These are phyloP conservation scores for Pyrenopolyporus hunteri DNA, from an alignment of 495 filamentous ascomycete genomes.

Conservation along the genomic window DNA sequence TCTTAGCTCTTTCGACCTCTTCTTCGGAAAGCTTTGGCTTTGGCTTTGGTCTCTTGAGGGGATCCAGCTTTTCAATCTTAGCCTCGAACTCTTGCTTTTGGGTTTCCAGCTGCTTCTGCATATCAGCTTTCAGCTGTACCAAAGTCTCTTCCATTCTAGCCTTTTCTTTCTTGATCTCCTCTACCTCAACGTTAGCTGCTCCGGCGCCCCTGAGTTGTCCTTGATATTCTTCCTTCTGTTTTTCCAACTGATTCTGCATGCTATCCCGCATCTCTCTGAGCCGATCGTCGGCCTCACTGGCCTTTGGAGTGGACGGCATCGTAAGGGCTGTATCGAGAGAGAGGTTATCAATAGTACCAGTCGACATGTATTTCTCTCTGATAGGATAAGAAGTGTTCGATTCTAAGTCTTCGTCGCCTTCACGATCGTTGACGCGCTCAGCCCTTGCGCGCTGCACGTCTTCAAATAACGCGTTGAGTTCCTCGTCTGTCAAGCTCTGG, in stretches of 20 bases:
- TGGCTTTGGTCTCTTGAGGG: conserved; percentile 54
- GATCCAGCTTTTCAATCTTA: conserved; percentile 57
- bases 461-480: conserved; percentile 92
- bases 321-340: conserved; percentile 94
- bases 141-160: conserved; percentile 85
- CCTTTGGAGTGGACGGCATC: conserved; percentile 88
- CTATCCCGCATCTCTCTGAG: conserved; percentile 78
- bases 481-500: conserved; percentile 85
- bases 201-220: conserved; percentile 81
- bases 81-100: conserved; percentile 80
- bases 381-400: conserved; percentile 86
- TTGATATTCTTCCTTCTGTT: conserved; percentile 83
- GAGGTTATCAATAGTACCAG: conserved; percentile 94
- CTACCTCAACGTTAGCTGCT: conserved; percentile 76
- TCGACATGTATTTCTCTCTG: conserved; percentile 95
- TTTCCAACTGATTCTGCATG: conserved; percentile 87
- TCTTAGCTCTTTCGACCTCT: conserved; percentile 72
- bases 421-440: conserved; percentile 74
- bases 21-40: conserved; percentile 69
- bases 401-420: conserved; percentile 86
- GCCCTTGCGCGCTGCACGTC: conserved; percentile 90
- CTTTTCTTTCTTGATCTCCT: conserved; percentile 85
- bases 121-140: conserved; percentile 78
- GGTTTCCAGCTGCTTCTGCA: conserved; percentile 76
- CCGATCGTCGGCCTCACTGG: conserved; percentile 73